phyloP scores from a whole-genome alignment of 495 filamentous ascomycete genomes.

The Stereocaulon alpinum region DNA sequence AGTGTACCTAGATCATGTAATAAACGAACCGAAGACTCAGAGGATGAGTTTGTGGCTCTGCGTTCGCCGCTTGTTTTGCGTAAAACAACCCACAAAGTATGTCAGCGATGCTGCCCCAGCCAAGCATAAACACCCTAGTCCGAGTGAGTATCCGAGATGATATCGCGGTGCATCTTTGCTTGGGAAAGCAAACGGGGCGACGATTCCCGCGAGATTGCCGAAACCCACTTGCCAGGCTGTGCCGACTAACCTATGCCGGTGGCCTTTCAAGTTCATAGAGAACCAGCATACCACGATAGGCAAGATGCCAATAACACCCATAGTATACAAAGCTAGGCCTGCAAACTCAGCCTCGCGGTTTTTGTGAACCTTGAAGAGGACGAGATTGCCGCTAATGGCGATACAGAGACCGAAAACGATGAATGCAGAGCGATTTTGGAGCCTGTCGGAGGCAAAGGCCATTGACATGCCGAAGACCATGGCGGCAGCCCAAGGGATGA shows the following conservation, averaged over 20 bases:
- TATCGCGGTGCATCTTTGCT: neutral
- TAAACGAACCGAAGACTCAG: too few species aligned
- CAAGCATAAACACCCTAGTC: neutral
- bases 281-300: slow-evolving; percentile 65
- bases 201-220: slow-evolving; percentile 46
- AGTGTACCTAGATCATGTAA: too few species aligned
- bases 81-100: neutral
- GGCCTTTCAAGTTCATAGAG: slow-evolving; percentile 58
- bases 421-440: slow-evolving; percentile 48
- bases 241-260: slow-evolving; percentile 58
- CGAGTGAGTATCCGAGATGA: neutral
- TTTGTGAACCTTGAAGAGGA: slow-evolving; percentile 31
- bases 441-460: slow-evolving; percentile 50
- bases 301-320: slow-evolving; percentile 36
- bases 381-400: slow-evolving; percentile 49
- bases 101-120: neutral
- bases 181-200: slow-evolving; percentile 15
- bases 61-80: neutral
- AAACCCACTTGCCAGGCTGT: slow-evolving; percentile 69
- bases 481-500: slow-evolving; percentile 58
- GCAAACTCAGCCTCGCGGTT: neutral
- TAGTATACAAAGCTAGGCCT: slow-evolving; percentile 53
- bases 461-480: slow-evolving; percentile 47
- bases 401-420: slow-evolving; percentile 52
- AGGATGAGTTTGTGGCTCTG: too few species aligned